Percentiles rank a stretch among this genome's conserved stretches.
Conservation (phyloP, 1,139 yeast genomes). For the Sugiyamaella xylanicola region DNA sequence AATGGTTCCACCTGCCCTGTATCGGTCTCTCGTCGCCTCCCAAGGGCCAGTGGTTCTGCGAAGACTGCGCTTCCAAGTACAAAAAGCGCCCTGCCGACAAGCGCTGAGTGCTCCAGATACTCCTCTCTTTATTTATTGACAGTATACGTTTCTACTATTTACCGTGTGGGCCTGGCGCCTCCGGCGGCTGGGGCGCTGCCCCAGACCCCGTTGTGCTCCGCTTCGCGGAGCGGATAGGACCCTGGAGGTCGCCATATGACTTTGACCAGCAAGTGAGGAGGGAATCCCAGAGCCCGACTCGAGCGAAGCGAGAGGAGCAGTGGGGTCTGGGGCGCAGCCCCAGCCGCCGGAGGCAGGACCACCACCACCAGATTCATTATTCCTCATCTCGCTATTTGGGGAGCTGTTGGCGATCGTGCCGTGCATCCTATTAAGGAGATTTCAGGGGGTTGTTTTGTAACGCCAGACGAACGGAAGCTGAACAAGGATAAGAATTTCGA, state of each 20-base stretch:
- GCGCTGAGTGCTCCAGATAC: constrained; percentile 4
- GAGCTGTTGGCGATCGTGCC: no score
- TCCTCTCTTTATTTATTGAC: background rate
- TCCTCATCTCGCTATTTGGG: no score
- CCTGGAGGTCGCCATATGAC: background rate
- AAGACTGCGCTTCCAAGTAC: constrained; percentile 61
- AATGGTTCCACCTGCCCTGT: constrained; percentile 98
- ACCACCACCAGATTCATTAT: no score
- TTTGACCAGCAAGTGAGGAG: no score
- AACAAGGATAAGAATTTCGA: no score
- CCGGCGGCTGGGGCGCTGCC: constrained; percentile 7
- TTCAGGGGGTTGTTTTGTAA: no score
- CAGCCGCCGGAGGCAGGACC: background rate
- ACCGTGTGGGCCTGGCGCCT: background rate
- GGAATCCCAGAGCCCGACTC: no score
- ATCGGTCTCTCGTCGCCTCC: constrained; percentile 90
- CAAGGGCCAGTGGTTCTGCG: constrained; percentile 96
- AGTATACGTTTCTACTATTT: background rate
- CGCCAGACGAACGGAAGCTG: no score
- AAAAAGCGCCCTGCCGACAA: constrained; percentile 26
- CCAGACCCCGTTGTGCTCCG: background rate
- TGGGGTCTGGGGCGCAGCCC: background rate
- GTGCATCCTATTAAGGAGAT: no score
- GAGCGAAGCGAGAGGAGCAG: background rate
- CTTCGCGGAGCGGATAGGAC: background rate